Evolutionary conservation across 805 yeast species (phyloP).

Genomic region (Wickerhamomyces hampshirensis): DNA sequence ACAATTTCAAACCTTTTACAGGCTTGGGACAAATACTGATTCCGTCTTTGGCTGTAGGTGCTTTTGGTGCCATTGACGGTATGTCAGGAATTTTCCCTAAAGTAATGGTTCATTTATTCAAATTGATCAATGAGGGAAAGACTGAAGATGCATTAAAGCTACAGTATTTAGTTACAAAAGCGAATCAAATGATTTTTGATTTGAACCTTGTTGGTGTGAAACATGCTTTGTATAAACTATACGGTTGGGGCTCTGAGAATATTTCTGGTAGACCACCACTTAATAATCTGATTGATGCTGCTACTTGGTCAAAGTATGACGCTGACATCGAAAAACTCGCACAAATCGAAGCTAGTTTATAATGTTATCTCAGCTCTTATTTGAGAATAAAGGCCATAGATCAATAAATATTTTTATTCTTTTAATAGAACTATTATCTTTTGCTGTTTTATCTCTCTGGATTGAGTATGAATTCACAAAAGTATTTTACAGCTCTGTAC

Average conservation of each 20-base stretch:
- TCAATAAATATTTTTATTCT: too few species aligned
- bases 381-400: too few species aligned
- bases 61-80: slow-evolving; percentile 48
- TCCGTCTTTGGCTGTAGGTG: slow-evolving; percentile 41
- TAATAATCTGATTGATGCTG: slow-evolving; percentile 8
- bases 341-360: slow-evolving; percentile 8
- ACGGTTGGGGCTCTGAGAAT: slow-evolving; percentile 23
- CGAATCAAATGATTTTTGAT: slow-evolving; percentile 28
- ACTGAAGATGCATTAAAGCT: slow-evolving; percentile 35
- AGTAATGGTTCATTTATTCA: slow-evolving; percentile 35
- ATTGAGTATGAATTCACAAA: slow-evolving; percentile 44
- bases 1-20: slow-evolving; percentile 39
- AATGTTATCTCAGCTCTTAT: too few species aligned
- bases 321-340: slow-evolving; percentile 14
- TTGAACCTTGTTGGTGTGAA: slow-evolving; percentile 31
- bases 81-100: slow-evolving; percentile 48
- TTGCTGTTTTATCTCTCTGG: slow-evolving; percentile 34
- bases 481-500: slow-evolving; percentile 62
- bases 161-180: slow-evolving; percentile 40
- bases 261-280: slow-evolving; percentile 31
- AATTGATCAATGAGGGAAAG: slow-evolving; percentile 31
- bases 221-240: slow-evolving; percentile 18
- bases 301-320: slow-evolving; percentile 13
- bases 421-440: too few species aligned
- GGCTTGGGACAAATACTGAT: slow-evolving; percentile 50